Base-by-base conservation (phyloP, 2,329 filamentous ascomycete genomes). In the Colletotrichum plurivorum region DNA sequence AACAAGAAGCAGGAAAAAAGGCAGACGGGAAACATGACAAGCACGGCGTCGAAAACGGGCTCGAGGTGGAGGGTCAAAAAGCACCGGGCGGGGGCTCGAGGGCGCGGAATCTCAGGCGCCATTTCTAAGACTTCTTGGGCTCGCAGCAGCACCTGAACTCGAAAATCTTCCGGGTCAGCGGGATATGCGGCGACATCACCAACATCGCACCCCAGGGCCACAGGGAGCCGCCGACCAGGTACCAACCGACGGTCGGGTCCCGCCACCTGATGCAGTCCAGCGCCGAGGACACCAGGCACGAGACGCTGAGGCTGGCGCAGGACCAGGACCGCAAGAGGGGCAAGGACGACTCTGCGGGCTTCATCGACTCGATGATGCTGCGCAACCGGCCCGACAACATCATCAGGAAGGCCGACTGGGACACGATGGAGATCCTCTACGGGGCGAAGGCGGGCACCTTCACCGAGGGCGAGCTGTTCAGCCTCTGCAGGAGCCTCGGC, bases 101-200 rank as follows among this genome's bases (percentile, higher is more conserved):
- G 5, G 15, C 41, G 12, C 13, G 13, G 15, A 43, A 15, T 4
- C 10, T 43, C 41, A 12, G 13, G 41, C 41, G 41, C 13, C 16
- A 15, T 12, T 43, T 43, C 16, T 6, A 15, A 43, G 41, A 43
- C 2, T 7, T 43, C 10, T 5, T 15, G 41, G 16, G 41, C 2
- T 15, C 41, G 41, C 13, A 6, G 16, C 2, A 15, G 41, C 6
- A 43, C 41, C 4, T 16, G 41, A 43, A 16, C 10, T 15, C 41
- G 41, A n/a, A 43, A 27, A 36, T 3, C 13, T 46, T 57, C n/a
- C 5, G 5, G 22, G 54, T 51, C 22, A 18, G 4, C 5, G 18
- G 20, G 27, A 46, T 61, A 6, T 48, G 46, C 27, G 63, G 55
- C 46, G 20, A 52, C 31, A 63, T 63, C 5, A 55, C 39, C 31